Evolutionary conservation across 179 eudicot genomes (phyloP).

Genomic region (Beta corolliflora): DNA sequence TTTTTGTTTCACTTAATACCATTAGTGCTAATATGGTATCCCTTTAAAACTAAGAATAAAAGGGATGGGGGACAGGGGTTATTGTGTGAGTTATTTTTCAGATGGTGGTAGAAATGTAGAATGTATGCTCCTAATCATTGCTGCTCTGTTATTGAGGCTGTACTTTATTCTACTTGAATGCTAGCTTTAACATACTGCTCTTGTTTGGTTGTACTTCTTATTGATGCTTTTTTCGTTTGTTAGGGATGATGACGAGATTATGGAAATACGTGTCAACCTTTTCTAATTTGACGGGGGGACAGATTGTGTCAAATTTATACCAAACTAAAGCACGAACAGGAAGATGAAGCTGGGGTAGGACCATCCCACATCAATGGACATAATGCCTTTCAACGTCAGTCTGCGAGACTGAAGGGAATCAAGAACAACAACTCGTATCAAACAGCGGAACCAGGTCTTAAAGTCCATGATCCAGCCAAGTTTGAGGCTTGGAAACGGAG

Average conservation of each 20-base stretch:
- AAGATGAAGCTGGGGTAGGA: conserved; percentile 68
- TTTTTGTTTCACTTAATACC: background rate
- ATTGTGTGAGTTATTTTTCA: background rate
- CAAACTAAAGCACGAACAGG: conserved; percentile 80
- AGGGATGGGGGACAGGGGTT: background rate
- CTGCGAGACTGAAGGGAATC: conserved; percentile 46
- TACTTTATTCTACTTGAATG: background rate
- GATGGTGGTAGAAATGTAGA: no score
- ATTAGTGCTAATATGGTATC: conserved; percentile 2
- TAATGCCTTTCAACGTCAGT: conserved; percentile 34
- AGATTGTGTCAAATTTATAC: conserved; percentile 87
- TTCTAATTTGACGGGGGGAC: conserved; percentile 90
- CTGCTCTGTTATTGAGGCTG: background rate
- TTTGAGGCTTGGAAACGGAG: conserved; percentile 94
- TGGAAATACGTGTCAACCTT: conserved; percentile 96
- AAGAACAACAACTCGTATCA: conserved; percentile 35
- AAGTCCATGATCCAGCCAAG: conserved; percentile 60
- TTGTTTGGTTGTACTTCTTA: background rate
- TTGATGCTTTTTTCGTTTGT: background rate
- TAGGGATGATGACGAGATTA: conserved; percentile 88
- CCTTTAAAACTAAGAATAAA: background rate
- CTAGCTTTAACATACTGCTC: background rate
- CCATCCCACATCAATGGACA: conserved; percentile 71
- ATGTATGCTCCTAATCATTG: background rate
- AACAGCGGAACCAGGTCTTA: conserved; percentile 39